Evolutionary conservation across 345 rosid species (phyloP).

Genomic region (Stellera chamaejasme): DNA sequence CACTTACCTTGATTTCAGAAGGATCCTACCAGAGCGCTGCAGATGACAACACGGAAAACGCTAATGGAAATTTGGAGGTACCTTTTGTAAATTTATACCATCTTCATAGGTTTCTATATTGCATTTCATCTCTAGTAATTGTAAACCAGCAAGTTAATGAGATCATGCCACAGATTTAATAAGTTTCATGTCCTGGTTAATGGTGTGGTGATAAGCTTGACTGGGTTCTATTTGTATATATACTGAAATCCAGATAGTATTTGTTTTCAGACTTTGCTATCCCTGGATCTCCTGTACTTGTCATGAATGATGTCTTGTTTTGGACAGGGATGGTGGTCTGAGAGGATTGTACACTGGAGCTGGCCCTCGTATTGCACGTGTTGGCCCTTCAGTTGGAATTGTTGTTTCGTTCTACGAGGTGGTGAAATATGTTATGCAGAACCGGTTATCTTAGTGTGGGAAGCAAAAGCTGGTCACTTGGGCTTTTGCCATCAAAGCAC

Average conservation of each 20-base stretch:
- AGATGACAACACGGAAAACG: conserved; percentile 74
- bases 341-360: conserved; percentile 84
- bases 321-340: conserved; percentile 69
- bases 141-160: neutral
- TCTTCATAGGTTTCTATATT: conserved; percentile 4
- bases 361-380: conserved; percentile 89
- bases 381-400: conserved; percentile 93
- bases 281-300: neutral
- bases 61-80: conserved; percentile 88
- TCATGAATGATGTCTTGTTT: neutral
- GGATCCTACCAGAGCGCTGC: conserved; percentile 63
- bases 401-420: conserved; percentile 91
- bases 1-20: conserved; percentile 33
- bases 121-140: neutral
- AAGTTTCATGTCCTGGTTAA: neutral
- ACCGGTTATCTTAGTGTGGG: conserved; percentile 26
- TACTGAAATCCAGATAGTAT: neutral
- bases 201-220: neutral
- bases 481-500: conserved; percentile 7
- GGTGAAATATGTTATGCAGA: conserved; percentile 60
- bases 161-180: neutral
- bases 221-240: neutral
- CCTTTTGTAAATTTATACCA: neutral
- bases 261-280: neutral
- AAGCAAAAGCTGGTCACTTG: neutral